Evolutionary conservation across 73 alveolate genomes (phyloP).

Genomic region (Uronychia binucleata): DNA sequence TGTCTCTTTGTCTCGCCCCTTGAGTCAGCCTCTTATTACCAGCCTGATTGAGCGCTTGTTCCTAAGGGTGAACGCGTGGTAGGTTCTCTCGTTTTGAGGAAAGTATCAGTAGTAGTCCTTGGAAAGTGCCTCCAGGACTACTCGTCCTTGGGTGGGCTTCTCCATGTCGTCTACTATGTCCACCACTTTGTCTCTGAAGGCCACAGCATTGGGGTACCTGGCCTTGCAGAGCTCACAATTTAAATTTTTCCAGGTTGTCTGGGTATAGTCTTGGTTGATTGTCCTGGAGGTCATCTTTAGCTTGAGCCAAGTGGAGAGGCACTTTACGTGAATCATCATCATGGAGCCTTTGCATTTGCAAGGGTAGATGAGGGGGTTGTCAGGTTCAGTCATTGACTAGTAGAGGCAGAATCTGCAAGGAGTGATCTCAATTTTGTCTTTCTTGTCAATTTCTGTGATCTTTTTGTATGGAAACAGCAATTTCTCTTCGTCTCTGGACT

Average conservation of each 20-base stretch:
- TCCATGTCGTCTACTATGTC: constrained; percentile 11
- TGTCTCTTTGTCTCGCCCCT: constrained; percentile 83
- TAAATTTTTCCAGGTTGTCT: constrained; percentile 53
- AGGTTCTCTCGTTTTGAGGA: constrained; percentile 7
- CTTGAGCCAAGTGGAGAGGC: constrained; percentile 79
- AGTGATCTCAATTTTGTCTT: constrained; percentile 20
- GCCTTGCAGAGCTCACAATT: constrained; percentile 81
- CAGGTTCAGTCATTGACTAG: constrained; percentile 59
- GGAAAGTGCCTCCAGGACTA: constrained; percentile 36
- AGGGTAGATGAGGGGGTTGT: constrained; percentile 84
- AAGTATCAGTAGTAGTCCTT: background rate
- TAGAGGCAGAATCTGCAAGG: constrained; percentile 85
- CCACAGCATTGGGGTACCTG: constrained; percentile 57
- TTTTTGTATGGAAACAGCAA: constrained; percentile 14
- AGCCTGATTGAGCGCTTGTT: constrained; percentile 10
- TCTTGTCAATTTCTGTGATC: constrained; percentile 37
- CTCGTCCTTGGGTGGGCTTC: constrained; percentile 36
- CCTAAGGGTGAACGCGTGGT: constrained; percentile 43
- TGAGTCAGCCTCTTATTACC: constrained; percentile 8
- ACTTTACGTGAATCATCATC: constrained; percentile 81
- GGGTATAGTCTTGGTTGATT: constrained; percentile 8
- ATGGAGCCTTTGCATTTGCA: constrained; percentile 91
- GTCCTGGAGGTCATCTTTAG: constrained; percentile 10
- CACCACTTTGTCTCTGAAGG: background rate
- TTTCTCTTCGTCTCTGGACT: background rate